Percentiles rank a stretch among this genome's conserved stretches.
phyloP scores from a whole-genome alignment of 2,329 filamentous ascomycete species.

The Xylariaceae sp. region DNA sequence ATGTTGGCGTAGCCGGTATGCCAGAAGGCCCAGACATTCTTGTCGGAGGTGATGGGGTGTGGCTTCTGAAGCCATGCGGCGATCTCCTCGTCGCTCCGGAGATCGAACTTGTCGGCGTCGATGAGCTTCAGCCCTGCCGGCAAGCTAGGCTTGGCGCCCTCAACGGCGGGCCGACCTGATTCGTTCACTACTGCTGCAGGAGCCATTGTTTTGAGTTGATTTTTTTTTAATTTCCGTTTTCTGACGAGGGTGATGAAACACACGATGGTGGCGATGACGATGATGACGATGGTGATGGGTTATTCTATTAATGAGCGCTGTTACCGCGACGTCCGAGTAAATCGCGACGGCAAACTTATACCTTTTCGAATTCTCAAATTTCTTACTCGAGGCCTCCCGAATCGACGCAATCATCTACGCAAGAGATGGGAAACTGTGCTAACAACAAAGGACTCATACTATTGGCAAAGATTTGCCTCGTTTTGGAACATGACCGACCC shows the following conservation, averaged over 20 bases:
- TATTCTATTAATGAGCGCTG: background rate
- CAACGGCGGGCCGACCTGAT: conserved; percentile 10
- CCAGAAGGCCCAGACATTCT: conserved; percentile 43
- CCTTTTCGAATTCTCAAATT: background rate
- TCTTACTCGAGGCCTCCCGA: background rate
- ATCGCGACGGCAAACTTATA: background rate
- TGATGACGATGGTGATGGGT: background rate
- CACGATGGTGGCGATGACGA: background rate
- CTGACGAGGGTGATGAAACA: background rate
- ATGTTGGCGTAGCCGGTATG: conserved; percentile 34
- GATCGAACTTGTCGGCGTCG: conserved; percentile 26
- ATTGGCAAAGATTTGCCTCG: background rate
- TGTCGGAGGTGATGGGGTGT: conserved; percentile 34
- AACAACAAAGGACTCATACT: background rate
- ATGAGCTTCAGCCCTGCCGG: conserved; percentile 25
- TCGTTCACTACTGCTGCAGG: conserved; percentile 15
- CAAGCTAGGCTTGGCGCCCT: conserved; percentile 11
- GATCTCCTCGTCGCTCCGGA: conserved; percentile 32
- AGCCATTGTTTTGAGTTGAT: conserved; percentile 16
- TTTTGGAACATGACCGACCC: background rate
- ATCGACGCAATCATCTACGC: no score
- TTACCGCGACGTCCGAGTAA: background rate
- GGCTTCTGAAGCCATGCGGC: conserved; percentile 27
- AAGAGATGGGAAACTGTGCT: background rate
- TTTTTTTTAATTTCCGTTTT: background rate